Evolutionary conservation across 2,329 filamentous ascomycete species (phyloP), one percentile per base, ranked within the genome.

Genomic region (Cryphonectria naterciae): DNA sequence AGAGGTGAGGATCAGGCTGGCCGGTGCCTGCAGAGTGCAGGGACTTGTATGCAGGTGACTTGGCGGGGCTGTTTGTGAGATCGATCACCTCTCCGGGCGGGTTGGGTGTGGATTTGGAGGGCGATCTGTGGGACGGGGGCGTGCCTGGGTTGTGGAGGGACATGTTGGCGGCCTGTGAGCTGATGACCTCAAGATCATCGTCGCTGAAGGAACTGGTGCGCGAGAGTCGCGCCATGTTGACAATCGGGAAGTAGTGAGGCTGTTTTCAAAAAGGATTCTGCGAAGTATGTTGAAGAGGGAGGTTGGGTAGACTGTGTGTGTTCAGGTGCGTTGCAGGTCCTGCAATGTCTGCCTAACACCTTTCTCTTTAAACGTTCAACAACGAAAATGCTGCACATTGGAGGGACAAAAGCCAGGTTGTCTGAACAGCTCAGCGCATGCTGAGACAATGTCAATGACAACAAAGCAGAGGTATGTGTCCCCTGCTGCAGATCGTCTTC

Each of bases 71-170:
- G 74, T 75, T 69, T 19, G 78, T 74, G 41, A 81, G 74, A 68
- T 79, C 76, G 67, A 78, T 74, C 41, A 78, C 71, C 41, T 78
- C 78, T 69, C 77, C 75, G 70, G 77, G 80, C 37, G 76, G 76
- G n/a, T 77, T 77, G 22, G 46, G 39, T 63, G 77, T 77, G 25
- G 85, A 80, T 76, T 76, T 84, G 76, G 76, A 77, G 49, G 79
- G 83, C 77, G 76, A 81, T 69, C 77, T 77, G 17, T 22, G 54
- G 19, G 66, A 39, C 28, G 63, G 25, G n/a, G 69, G 63, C n/a
- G 71, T 61, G 67, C 61, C 63, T 41, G 69, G 22, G 58, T 70
- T 68, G 43, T 70, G 71, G 22, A 72, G 39, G 46, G 69, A 65
- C 67, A 71, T 63, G 74, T 74, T 77, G 67, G 74, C 75, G 10